Evolutionary conservation across 2,329 filamentous ascomycete species (phyloP), one percentile per base, ranked within the genome.

Genomic region (Fusarium succisae): DNA sequence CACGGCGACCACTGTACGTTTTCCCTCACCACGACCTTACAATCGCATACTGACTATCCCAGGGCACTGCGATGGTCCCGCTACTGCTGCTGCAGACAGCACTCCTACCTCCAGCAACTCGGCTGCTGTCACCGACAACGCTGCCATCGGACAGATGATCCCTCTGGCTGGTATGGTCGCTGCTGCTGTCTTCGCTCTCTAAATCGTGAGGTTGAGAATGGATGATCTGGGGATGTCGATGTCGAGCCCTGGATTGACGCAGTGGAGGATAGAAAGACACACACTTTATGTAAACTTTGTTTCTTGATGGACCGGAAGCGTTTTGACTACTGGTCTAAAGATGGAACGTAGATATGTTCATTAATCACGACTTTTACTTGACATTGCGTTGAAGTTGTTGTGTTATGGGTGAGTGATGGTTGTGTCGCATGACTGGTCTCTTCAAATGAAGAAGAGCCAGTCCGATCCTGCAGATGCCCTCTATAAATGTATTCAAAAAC

Each of bases 61-160:
- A 78, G 76, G 72, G 75, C 76, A 78, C 50, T 78, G 76, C 62
- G 76, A 77, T 4, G 76, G 67, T 51, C 61, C 75, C 4, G 72
- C 44, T 39, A 73, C 69, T 5, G 50, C 69, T 26, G 30, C 39
- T 35, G 35, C 72, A 35, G 35, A 50, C 18, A 64, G 59, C 17
- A 70, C 66, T 48, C 30, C 64, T 4, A 69, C 70, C 8, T 24
- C 64, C 22, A 72, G 61, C 47, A 41, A 15, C n/a, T 45, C 51
- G 14, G 57, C 58, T n/a, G 54, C 60, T 30, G 58, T 73, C n/a
- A 75, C 67, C 26, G 61, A 44, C 44, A 76, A 61, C 18, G 75
- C 64, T 38, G 77, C 69, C 0, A 74, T 48, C 10, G 55, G 74
- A 0, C 67, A 66, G 17, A 63, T 78, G 24, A 68, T 78, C 4